Evolutionary conservation across 495 filamentous ascomycete genomes (phyloP), one percentile per base, ranked within the genome.

Genomic region (Penicillium nucicola): DNA sequence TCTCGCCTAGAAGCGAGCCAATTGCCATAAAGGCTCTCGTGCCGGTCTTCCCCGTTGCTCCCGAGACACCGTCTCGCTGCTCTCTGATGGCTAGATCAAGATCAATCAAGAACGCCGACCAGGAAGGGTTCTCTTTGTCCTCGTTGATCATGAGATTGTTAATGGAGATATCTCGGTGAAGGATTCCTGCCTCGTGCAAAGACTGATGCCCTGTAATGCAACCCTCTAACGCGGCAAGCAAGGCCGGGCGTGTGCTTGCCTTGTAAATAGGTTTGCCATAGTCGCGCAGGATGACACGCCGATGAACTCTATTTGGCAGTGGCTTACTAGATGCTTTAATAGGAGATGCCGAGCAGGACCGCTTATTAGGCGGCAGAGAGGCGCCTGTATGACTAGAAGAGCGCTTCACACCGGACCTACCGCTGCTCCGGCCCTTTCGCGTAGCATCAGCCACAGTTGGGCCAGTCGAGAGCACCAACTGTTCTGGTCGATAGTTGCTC

Each of bases 181-280:
- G 53, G 20, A 69, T 50, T 1, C 48, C 52, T 28, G 54, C 38
- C 5, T 50, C 48, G 2, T 62, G 43, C 20, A 69, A 51, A 8
- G 63, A 71, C 38, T 75, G 30, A 53, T 75, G 57, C n/a, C 69
- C 66, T 63, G 58, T 35, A 52, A 76, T 72, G n/a, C 58, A 76
- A 28, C 53, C 55, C 34, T 69, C 63, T 14, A 77, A 41, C 13
- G 66, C 70, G 43, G 54, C 51, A 44, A 77, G 60, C 39, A 77
- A 39, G 11, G 61, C 60, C 8, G 41, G 25, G 15, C 12, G 58
- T 34, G 69, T 72, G 52, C 67, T 74, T 47, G 71, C 74, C 42
- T 64, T 60, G 44, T 71, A 74, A 10, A 78, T 67, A 14, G 66
- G 50, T 45, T 67, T 56, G 20, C 70, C 70, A 38, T 64, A 75